Percentiles rank a stretch among this genome's conserved stretches.
Evolutionary conservation across 1,284 basidiomycete species (phyloP).

Genomic region (Trichosporon coremiiforme): DNA sequence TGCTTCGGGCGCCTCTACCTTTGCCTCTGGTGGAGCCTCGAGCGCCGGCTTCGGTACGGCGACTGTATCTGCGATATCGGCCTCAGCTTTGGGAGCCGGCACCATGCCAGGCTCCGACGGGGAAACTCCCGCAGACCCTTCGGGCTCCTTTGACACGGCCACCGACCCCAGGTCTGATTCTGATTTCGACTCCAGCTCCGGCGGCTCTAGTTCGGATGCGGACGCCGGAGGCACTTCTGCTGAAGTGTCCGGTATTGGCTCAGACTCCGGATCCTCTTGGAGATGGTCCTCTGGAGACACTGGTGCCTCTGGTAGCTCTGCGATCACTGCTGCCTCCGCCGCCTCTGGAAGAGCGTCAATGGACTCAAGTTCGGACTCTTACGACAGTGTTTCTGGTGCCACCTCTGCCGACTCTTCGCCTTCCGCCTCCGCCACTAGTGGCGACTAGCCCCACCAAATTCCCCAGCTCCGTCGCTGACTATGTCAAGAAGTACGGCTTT

Average conservation of each 20-base stretch:
- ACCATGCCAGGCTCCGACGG: not conserved
- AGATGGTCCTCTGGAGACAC: not conserved
- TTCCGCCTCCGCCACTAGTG: too few relatives aligned
- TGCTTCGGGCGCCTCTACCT: too few relatives aligned
- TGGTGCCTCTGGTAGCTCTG: not conserved
- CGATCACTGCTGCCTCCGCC: not conserved
- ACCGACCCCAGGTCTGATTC: not conserved
- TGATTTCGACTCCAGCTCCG: not conserved
- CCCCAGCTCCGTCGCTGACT: conserved; percentile 40
- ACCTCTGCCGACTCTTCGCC: too few relatives aligned
- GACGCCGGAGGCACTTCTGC: too few relatives aligned
- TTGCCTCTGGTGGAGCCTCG: too few relatives aligned
- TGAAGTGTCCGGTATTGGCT: not conserved
- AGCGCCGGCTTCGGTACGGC: too few relatives aligned
- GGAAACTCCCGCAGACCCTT: not conserved
- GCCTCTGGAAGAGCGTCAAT: not conserved
- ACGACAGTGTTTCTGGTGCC: not conserved
- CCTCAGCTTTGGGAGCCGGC: not conserved
- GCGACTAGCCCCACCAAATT: conserved; percentile 11
- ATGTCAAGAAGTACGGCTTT: conserved; percentile 55
- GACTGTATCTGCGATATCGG: too few relatives aligned
- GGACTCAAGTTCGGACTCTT: not conserved
- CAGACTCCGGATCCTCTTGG: not conserved
- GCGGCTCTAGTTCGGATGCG: not conserved
- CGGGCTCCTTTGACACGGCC: not conserved